These are phyloP conservation scores for Ganoderma multipileum DNA, from an alignment of 1,284 basidiomycete genomes.

Conservation along the genomic window DNA sequence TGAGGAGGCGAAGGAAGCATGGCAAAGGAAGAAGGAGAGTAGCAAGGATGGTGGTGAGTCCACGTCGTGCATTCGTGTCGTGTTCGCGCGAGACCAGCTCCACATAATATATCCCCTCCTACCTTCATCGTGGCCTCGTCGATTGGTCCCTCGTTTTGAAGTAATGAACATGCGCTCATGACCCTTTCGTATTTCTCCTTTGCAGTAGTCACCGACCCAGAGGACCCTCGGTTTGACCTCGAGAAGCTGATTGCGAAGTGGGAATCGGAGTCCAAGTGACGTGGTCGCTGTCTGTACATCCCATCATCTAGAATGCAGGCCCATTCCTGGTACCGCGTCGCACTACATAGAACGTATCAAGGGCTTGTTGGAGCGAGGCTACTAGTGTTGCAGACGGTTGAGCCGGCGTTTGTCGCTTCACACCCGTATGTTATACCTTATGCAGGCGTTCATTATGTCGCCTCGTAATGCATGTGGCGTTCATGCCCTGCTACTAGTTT, in stretches of 20 bases:
- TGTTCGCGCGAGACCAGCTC: not conserved
- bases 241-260: slow-evolving; percentile 88
- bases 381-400: not conserved
- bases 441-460: slow-evolving; percentile 8
- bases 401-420: not conserved
- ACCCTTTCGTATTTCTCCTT: slow-evolving; percentile 12
- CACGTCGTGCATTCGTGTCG: slow-evolving; percentile 1
- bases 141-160: not conserved
- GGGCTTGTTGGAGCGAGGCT: not conserved
- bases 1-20: slow-evolving; percentile 90
- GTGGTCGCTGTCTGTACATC: slow-evolving; percentile 25
- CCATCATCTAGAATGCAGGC: slow-evolving; percentile 28
- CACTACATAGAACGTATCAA: slow-evolving; percentile 9
- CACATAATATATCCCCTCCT: not conserved
- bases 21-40: slow-evolving; percentile 76
- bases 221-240: slow-evolving; percentile 95
- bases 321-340: slow-evolving; percentile 12
- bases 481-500: not conserved
- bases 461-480: slow-evolving; percentile 14
- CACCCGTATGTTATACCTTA: slow-evolving; percentile 14
- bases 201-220: slow-evolving; percentile 89
- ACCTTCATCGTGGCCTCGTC: not conserved
- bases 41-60: slow-evolving; percentile 60
- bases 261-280: slow-evolving; percentile 66
- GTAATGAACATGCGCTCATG: not conserved